Evolutionary conservation across 2,329 filamentous ascomycete species (phyloP).

Genomic region (Hirsutella minnesotensis): DNA sequence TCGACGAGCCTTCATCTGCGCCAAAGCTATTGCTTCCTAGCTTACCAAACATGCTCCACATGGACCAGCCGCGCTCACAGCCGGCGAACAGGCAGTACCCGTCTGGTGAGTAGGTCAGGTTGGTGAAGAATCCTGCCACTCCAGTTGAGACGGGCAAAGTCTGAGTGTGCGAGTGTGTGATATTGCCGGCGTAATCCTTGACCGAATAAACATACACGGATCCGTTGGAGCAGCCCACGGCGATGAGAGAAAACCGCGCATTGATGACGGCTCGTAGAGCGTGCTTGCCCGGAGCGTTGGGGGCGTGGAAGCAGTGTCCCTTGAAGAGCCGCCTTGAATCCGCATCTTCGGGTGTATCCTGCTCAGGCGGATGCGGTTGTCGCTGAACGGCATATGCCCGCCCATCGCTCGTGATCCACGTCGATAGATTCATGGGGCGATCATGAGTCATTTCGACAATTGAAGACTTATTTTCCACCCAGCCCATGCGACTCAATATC

Average conservation of each 20-base stretch:
- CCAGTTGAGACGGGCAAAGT: slow-evolving; percentile 53
- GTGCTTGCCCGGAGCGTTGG: slow-evolving; percentile 43
- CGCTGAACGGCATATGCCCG: slow-evolving; percentile 86
- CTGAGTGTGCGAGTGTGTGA: slow-evolving; percentile 74
- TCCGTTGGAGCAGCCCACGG: slow-evolving; percentile 71
- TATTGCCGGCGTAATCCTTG: slow-evolving; percentile 85
- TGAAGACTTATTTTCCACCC: slow-evolving; percentile 66
- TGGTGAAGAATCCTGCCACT: slow-evolving; percentile 60
- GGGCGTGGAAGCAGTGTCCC: slow-evolving; percentile 81
- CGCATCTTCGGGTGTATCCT: slow-evolving; percentile 27
- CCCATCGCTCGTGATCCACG: slow-evolving; percentile 85
- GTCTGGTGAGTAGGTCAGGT: slow-evolving; percentile 80
- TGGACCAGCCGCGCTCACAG: slow-evolving; percentile 86
- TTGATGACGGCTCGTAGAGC: slow-evolving; percentile 77
- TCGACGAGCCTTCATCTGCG: slow-evolving; percentile 50
- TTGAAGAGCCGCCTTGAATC: slow-evolving; percentile 63
- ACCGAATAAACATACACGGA: slow-evolving; percentile 82
- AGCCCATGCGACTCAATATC: slow-evolving; percentile 74
- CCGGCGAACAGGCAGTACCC: slow-evolving; percentile 93
- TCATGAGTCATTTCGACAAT: slow-evolving; percentile 86
- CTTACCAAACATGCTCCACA: slow-evolving; percentile 96
- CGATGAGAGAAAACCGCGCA: slow-evolving; percentile 86
- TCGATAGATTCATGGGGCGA: slow-evolving; percentile 87
- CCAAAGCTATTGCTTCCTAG: slow-evolving; percentile 74
- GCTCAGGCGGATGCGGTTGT: slow-evolving; percentile 28